Evolutionary conservation across 441 rosid genomes (phyloP).

Genomic region (Populus tomentosa): DNA sequence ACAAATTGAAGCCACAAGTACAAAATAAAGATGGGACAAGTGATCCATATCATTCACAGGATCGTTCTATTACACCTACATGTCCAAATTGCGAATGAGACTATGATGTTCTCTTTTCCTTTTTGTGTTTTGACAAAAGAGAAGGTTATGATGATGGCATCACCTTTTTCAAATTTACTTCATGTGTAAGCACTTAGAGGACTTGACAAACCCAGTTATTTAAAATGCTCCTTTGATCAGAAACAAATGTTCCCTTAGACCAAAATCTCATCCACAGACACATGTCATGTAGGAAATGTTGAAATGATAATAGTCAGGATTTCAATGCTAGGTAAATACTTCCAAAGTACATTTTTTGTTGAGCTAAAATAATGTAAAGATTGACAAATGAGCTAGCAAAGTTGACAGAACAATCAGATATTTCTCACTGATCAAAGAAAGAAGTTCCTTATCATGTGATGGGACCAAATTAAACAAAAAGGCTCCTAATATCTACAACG

Average conservation of each 20-base stretch:
- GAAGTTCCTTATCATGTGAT: no score
- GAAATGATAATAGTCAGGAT: neutral
- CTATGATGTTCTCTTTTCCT: neutral
- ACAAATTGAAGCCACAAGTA: neutral
- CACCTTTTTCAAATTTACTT: neutral
- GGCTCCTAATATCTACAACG: neutral
- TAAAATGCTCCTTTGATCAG: neutral
- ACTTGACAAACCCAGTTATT: neutral
- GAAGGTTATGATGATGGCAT: neutral
- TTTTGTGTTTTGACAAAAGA: neutral
- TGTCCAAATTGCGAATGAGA: neutral
- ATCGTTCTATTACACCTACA: neutral
- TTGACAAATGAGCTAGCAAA: neutral
- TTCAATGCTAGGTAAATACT: neutral
- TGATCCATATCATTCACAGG: neutral
- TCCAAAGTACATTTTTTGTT: neutral
- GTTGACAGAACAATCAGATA: neutral
- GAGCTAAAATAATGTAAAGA: neutral
- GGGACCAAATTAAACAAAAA: neutral
- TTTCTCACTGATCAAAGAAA: no score
- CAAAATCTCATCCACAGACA: neutral
- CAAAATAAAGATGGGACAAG: neutral
- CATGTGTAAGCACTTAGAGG: neutral
- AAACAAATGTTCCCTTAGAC: neutral
- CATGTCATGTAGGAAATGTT: neutral